Conservation (phyloP, 352 stramenopile genomes). For the Phytophthora crassamura region DNA sequence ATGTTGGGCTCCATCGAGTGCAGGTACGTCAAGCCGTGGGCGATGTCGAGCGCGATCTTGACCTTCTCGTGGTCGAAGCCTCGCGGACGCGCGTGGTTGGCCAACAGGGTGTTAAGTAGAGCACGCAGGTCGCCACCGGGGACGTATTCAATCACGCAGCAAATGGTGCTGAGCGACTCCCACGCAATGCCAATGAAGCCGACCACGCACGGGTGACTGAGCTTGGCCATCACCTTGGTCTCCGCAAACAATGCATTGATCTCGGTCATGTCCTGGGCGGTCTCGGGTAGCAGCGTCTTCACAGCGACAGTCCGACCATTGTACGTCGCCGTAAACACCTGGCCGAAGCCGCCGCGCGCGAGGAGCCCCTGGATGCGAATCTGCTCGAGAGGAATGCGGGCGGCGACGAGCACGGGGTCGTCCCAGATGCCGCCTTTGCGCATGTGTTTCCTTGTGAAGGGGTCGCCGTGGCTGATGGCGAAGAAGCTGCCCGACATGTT, state of each 20-base stretch:
- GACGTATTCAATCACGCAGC: conserved; percentile 60
- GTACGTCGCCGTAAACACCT: conserved; percentile 59
- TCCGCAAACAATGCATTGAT: conserved; percentile 62
- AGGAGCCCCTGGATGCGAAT: conserved; percentile 50
- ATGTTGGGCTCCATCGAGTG: conserved; percentile 54
- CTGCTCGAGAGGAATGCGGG: conserved; percentile 55
- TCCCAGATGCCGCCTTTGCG: conserved; percentile 45
- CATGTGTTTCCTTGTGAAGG: conserved; percentile 33
- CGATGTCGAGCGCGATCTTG: conserved; percentile 55
- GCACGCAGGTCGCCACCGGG: conserved; percentile 50
- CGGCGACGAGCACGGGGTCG: conserved; percentile 43
- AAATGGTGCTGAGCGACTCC: conserved; percentile 49
- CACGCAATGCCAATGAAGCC: conserved; percentile 72
- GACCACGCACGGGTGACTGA: conserved; percentile 73
- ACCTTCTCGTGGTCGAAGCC: conserved; percentile 63
- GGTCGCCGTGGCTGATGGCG: conserved; percentile 15
- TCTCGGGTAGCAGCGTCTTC: conserved; percentile 63
- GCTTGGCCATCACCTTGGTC: conserved; percentile 60
- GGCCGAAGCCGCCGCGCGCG: conserved; percentile 56
- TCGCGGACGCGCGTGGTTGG: conserved; percentile 26
- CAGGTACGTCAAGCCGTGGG: conserved; percentile 52
- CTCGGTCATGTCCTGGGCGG: conserved; percentile 55
- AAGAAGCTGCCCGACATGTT: conserved; percentile 17
- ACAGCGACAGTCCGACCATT: conserved; percentile 56
- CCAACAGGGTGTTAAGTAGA: conserved; percentile 46